Evolutionary conservation across 345 rosid genomes (phyloP), one percentile per base, ranked within the genome.

Genomic region (Camelina laxa): DNA sequence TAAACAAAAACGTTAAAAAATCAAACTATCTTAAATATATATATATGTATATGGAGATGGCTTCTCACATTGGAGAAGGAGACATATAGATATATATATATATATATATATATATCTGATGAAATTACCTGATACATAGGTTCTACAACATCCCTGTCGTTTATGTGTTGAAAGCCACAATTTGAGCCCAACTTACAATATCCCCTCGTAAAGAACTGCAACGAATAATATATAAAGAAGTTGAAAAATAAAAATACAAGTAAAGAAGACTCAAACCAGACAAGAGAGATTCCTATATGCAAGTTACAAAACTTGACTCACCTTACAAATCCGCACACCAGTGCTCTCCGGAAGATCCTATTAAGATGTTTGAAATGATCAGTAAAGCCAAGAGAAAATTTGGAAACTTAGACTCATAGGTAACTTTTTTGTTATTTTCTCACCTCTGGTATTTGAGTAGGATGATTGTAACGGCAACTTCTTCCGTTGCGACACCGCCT

Each of bases 51-150:
- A 30, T n/a, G 59, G 12, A n/a, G 7, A 21, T 6, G 59, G 21
- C 35, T 54, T 54, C 35, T 54, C 19, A 27, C 12, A 9, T 16
- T 55, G 60, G 60, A 55, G 19, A 55, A 54, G n/a, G 59, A 22
- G 58, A 22, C 17, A n/a, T n/a, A n/a, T n/a, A n/a, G n/a, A n/a
- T n/a, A n/a, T n/a, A n/a, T n/a, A n/a, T n/a, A n/a, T n/a, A n/a
- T n/a, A n/a, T n/a, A n/a, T n/a, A n/a, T n/a, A n/a, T n/a, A n/a
- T n/a, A n/a, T n/a, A 54, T 24, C 0, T 27, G 36, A 55, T 27
- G 60, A 54, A 12, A 54, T 27, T 55, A 55, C 60, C 60, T 14
- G 19, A 55, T 4, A 33, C 60, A 55, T 55, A 55, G 60, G 10
- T 54, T 6, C 17, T 24, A 35, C 10, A 54, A n/a, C 36, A 27